phyloP scores from a whole-genome alignment of 345 rosid species.

The Boechera divaricarpa region DNA sequence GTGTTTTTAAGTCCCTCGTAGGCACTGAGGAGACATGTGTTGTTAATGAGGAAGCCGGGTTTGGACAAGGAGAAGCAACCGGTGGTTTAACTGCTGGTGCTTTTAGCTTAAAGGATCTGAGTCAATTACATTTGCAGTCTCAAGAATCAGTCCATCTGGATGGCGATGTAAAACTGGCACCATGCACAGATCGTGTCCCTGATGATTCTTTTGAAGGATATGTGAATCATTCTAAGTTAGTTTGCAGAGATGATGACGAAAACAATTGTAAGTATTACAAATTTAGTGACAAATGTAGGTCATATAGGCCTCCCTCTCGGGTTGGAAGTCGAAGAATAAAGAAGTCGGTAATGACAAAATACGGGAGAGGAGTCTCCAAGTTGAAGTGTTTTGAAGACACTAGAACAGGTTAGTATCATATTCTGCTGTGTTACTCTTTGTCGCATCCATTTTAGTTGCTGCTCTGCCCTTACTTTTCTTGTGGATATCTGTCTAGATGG shows the following conservation, averaged over 20 bases:
- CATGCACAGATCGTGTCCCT: slow-evolving; percentile 40
- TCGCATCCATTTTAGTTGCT: slow-evolving; percentile 6
- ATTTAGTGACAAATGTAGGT: slow-evolving; percentile 55
- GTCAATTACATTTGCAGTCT: slow-evolving; percentile 41
- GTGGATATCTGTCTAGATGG: slow-evolving; percentile 51
- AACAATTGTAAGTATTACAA: slow-evolving; percentile 63
- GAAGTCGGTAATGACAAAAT: slow-evolving; percentile 64
- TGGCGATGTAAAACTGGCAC: slow-evolving; percentile 49
- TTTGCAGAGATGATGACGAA: slow-evolving; percentile 76
- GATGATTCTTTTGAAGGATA: slow-evolving; percentile 55
- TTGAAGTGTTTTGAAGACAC: slow-evolving; percentile 60
- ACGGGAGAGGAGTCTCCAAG: slow-evolving; percentile 70
- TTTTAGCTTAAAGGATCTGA: slow-evolving; percentile 48
- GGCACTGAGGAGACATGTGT: slow-evolving; percentile 45
- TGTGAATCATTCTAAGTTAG: slow-evolving; percentile 62
- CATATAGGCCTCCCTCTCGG: slow-evolving; percentile 63
- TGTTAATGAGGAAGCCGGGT: slow-evolving; percentile 43
- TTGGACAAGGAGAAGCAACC: slow-evolving; percentile 39
- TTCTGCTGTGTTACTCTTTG: slow-evolving; percentile 25
- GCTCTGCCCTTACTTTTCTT: slow-evolving; percentile 29
- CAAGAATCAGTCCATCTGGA: slow-evolving; percentile 49
- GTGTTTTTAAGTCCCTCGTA: slow-evolving; percentile 42
- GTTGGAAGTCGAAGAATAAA: slow-evolving; percentile 65
- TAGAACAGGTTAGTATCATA: slow-evolving; percentile 61
- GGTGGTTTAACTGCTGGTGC: slow-evolving; percentile 39